Base-by-base conservation (phyloP, 345 rosid genomes). In the Fremontodendron californicum region DNA sequence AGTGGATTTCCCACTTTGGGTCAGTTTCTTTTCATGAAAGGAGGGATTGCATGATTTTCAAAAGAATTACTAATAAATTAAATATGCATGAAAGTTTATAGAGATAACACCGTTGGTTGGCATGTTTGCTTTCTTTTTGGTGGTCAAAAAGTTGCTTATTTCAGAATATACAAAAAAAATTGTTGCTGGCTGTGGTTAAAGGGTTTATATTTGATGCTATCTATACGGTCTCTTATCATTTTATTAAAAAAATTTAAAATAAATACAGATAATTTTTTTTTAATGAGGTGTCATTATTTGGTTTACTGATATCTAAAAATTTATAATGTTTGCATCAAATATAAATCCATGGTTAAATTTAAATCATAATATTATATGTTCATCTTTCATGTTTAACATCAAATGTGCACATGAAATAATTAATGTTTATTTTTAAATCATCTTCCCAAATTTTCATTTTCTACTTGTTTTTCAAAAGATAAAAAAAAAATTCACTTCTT, bases 1-100 rank as follows among this genome's bases (percentile, higher is more conserved):
- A 46, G 73, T 46, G 73, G 57, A 69, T 69, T 69, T 69, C 27
- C 52, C 72, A 67, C 72, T 42, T 66, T 42, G 72, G 71, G 52
- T 67, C 52, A 42, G 19, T 42, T 67, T 25, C 52, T 23, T 67
- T 67, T 23, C 29, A 15, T 29, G 66, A 40, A 61, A 67, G 3
- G 18, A 39, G 9, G 29, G 48, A 27, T 19, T 29, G 43, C 40
- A 49, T 46, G 43, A 33, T 31, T 51, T 71, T 52, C 75, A 71
- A 71, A 71, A 29, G 74, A 70, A 46, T 7, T 49, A 27, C 10
- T 27, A 29, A 70, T 27, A 70, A 70, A 70, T 16, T 18, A 42
- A 21, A 13, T 42, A 13, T 25, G 57, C 40, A 9, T 43, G 10
- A 21, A 68, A 43, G 33, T 67, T 67, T 42, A 67, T 40, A 37